Base-by-base conservation (phyloP, 176 grass and related monocot species). In the Pontederia crassipes region DNA sequence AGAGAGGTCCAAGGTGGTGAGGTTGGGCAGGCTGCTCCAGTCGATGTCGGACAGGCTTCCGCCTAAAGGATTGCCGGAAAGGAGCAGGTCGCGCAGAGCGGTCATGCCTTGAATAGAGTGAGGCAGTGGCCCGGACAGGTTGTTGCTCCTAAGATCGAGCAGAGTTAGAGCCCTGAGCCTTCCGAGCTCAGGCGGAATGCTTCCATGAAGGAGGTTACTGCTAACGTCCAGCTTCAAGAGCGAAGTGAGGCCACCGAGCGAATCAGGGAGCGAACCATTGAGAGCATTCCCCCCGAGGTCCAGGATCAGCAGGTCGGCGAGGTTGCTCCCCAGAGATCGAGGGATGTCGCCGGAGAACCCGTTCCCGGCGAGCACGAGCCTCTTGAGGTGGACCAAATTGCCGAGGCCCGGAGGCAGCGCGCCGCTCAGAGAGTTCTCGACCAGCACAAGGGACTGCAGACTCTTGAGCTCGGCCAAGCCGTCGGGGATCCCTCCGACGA, bases 71-170 rank as follows among this genome's bases (percentile, higher is more conserved):
- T 98, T 98, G 78, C 70, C 71, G 0, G 88, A 83, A 0, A 99
- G 82, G 60, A 99, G 79, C 68, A 99, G 65, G 69, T 93, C 94
- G 13, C 83, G 84, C 63, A 93, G 73, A 3, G 88, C 64, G 12
- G 51, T 35, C 79, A 99, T 77, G 8, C 46, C 53, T 14, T 62
- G 70, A 15, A 88, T 13, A 48, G 78, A 74, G n/a, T 10, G 46
- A 0, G 81, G 28, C 16, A 86, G 8, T 1, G 73, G 77, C 12
- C 84, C 79, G 8, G 79, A 83, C 20, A 93, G 55, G 77, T 66
- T 86, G 78, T 99, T 93, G 77, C 86, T 99, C 60, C 94, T 57
- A 58, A 99, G 82, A 74, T 99, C 94, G 10, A 99, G 71, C 12
- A 99, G 51, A 4, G 81, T 79, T 8, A 98, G 79, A 64, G 40